phyloP scores from a whole-genome alignment of 768 basidiomycete species.

The Pisolithus marmoratus region DNA sequence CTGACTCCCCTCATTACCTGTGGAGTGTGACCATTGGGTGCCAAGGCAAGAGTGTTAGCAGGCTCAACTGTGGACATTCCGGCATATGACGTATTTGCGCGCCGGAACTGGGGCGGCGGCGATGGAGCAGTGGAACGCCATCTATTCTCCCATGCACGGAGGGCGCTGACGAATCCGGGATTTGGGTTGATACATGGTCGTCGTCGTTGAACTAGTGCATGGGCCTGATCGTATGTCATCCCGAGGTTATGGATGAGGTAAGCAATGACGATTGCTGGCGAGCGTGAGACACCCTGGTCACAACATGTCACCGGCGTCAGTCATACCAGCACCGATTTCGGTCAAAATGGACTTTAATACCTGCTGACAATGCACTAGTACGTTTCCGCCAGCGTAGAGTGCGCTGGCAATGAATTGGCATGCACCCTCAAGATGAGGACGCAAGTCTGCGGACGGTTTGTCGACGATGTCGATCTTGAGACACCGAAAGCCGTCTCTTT shows the following conservation, averaged over 20 bases:
- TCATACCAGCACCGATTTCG: not conserved
- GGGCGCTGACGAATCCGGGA: conserved; percentile 59
- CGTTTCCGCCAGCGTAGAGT: conserved; percentile 53
- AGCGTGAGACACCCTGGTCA: conserved; percentile 69
- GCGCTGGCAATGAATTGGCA: conserved; percentile 62
- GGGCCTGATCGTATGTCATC: conserved; percentile 67
- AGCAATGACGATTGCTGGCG: conserved; percentile 70
- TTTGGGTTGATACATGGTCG: conserved; percentile 76
- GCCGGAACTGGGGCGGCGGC: conserved; percentile 20
- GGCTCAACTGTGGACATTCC: not conserved
- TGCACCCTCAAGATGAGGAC: conserved; percentile 61
- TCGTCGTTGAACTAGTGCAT: conserved; percentile 53
- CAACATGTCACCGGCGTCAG: conserved; percentile 2
- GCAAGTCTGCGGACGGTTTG: conserved; percentile 52
- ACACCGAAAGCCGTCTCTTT: conserved; percentile 44
- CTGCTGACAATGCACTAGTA: conserved; percentile 81
- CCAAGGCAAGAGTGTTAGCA: not conserved
- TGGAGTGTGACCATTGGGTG: not conserved
- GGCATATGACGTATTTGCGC: conserved; percentile 24
- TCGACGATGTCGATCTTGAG: conserved; percentile 69
- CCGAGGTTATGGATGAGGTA: conserved; percentile 72
- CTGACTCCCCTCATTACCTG: conserved; percentile 21
- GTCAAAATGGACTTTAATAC: conserved; percentile 31
- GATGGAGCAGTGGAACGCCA: conserved; percentile 19
- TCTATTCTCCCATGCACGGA: conserved; percentile 51